These are phyloP conservation scores for Neurospora sp. DNA, from an alignment of 495 filamentous ascomycete species.

Conservation along the genomic window DNA sequence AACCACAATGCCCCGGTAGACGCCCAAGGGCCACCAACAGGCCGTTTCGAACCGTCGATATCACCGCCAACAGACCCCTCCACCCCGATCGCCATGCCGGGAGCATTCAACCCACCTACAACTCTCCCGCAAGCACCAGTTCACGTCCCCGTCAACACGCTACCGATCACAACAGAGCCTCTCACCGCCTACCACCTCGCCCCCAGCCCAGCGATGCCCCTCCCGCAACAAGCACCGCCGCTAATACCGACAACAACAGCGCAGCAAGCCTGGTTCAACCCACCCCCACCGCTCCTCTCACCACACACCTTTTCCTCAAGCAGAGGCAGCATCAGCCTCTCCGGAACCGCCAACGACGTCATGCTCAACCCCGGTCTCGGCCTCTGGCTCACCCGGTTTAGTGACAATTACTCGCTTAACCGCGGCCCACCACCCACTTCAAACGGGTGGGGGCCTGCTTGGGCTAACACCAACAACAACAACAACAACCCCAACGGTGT, in stretches of 20 bases:
- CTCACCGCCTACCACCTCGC: not conserved
- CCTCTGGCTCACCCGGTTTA: constrained; percentile 7
- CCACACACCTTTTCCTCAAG: constrained; percentile 21
- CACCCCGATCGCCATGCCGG: not conserved
- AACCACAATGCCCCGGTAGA: constrained; percentile 8
- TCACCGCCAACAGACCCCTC: not conserved
- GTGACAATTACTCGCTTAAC: constrained; percentile 1
- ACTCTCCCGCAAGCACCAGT: not conserved
- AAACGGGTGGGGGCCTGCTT: not conserved
- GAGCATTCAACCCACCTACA: not conserved
- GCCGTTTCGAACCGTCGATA: not conserved
- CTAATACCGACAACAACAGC: constrained; percentile 26
- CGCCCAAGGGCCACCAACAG: not conserved
- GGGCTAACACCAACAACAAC: not conserved
- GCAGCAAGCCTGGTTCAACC: constrained; percentile 32
- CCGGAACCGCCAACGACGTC: constrained; percentile 1
- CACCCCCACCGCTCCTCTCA: constrained; percentile 45
- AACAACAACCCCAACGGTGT: not conserved
- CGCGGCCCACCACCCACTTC: not conserved
- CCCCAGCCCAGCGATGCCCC: constrained; percentile 7
- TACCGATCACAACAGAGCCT: not conserved
- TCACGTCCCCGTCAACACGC: not conserved
- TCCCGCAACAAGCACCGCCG: constrained; percentile 11
- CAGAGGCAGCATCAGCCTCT: not conserved
- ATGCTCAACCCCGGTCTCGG: constrained; percentile 5